A percentile compares a stretch with the other conserved stretches of the same genome.
phyloP scores from a whole-genome alignment of 352 stramenopile genomes.

The Globisporangium nunn region DNA sequence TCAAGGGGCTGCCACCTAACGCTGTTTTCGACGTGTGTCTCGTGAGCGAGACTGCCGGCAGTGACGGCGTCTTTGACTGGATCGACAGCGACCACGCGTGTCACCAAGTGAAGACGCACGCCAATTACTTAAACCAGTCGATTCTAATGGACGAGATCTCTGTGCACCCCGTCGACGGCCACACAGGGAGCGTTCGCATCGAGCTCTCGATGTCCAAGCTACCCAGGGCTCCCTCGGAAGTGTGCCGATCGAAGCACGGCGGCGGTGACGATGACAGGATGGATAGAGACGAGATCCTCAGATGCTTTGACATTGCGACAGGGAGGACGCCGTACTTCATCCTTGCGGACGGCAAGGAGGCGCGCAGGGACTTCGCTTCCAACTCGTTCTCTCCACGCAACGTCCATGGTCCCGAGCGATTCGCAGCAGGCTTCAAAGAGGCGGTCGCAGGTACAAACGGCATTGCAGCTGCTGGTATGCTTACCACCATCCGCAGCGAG shows the following conservation, averaged over 20 bases:
- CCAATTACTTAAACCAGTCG: conserved; percentile 77
- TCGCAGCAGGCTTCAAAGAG: conserved; percentile 20
- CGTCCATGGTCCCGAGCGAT: background rate
- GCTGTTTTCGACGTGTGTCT: conserved; percentile 71
- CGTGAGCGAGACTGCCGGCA: conserved; percentile 60
- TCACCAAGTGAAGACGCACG: conserved; percentile 48
- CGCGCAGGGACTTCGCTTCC: conserved; percentile 23
- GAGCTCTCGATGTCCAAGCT: conserved; percentile 51
- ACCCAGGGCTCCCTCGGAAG: conserved; percentile 13
- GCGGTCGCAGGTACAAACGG: conserved; percentile 22
- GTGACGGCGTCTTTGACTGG: conserved; percentile 59
- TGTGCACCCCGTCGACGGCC: conserved; percentile 27
- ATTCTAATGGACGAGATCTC: conserved; percentile 44
- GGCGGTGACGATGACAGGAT: background rate
- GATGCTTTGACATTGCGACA: conserved; percentile 19
- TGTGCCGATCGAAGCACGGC: background rate
- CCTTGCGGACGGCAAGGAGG: conserved; percentile 43
- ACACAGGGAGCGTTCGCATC: conserved; percentile 40
- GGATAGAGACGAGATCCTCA: conserved; percentile 1
- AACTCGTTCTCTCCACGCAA: conserved; percentile 21
- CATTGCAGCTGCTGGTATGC: conserved; percentile 38
- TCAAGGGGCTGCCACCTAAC: conserved; percentile 56
- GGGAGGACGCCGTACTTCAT: conserved; percentile 57
- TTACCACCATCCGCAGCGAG: conserved; percentile 28
- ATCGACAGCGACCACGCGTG: conserved; percentile 25